Conservation (phyloP, 352 stramenopile species). For the Pythium volutum region DNA sequence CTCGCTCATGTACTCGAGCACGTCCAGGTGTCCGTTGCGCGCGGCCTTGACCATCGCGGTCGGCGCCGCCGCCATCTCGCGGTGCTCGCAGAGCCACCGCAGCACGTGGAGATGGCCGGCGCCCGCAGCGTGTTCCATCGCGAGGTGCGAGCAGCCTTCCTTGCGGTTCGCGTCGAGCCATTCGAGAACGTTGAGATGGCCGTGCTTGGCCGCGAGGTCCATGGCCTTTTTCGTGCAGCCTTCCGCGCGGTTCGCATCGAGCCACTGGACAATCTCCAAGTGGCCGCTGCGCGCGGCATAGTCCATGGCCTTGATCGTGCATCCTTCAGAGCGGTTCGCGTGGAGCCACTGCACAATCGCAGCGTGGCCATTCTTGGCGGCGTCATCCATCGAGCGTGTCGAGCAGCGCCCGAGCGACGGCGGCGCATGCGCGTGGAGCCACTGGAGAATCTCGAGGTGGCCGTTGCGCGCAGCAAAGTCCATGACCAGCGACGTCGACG, state of each 20-base stretch:
- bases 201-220: slow-evolving; percentile 53
- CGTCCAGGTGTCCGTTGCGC: slow-evolving; percentile 16
- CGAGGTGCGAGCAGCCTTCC: slow-evolving; percentile 31
- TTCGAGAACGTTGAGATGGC: slow-evolving; percentile 51
- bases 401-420: slow-evolving; percentile 42
- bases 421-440: slow-evolving; percentile 42
- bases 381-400: slow-evolving; percentile 60
- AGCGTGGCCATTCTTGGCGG: slow-evolving; percentile 55
- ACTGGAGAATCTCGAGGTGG: slow-evolving; percentile 73
- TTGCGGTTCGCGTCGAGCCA: slow-evolving; percentile 28
- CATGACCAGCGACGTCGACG: slow-evolving; percentile 50
- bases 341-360: slow-evolving; percentile 71
- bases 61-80: slow-evolving; percentile 11
- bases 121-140: slow-evolving; percentile 27
- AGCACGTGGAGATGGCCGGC: slow-evolving; percentile 27
- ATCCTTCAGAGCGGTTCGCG: slow-evolving; percentile 58
- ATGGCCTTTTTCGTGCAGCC: slow-evolving; percentile 52
- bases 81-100: slow-evolving; percentile 32
- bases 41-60: slow-evolving; percentile 26
- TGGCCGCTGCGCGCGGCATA: slow-evolving; percentile 54
- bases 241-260: slow-evolving; percentile 45
- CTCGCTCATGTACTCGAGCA: slow-evolving; percentile 40
- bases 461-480: slow-evolving; percentile 67
- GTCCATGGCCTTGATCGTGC: slow-evolving; percentile 60
- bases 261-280: slow-evolving; percentile 55